Percentiles rank a stretch among this genome's conserved stretches.
Evolutionary conservation across 495 filamentous ascomycete genomes (phyloP).

Genomic region (Pyronema omphalodes): DNA sequence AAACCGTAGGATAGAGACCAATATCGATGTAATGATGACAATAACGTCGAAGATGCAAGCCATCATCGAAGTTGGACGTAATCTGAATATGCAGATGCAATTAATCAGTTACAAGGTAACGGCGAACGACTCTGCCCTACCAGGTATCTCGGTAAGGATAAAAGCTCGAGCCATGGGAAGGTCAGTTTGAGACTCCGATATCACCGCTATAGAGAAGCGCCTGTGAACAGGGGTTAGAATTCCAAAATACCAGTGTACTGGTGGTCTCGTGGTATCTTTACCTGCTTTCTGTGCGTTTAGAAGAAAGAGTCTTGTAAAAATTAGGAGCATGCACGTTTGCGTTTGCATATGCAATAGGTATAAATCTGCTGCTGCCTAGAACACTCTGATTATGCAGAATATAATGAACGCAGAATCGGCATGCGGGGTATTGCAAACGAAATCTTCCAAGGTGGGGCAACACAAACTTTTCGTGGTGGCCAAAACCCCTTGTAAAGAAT

Average conservation of each 20-base stretch:
- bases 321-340: neutral
- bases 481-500: neutral
- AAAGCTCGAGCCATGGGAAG: neutral
- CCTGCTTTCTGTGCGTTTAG: neutral
- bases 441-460: neutral
- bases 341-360: constrained; percentile 1
- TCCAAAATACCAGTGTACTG: neutral
- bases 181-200: too few relatives aligned
- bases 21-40: neutral
- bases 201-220: neutral
- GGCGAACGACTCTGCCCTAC: neutral
- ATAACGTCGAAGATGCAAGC: neutral
- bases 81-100: neutral
- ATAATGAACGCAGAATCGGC: neutral
- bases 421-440: constrained; percentile 1
- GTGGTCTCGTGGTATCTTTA: constrained; percentile 1
- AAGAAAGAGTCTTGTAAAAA: neutral
- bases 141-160: neutral
- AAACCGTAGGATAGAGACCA: neutral
- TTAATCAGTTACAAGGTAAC: too few relatives aligned
- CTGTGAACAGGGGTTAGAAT: neutral
- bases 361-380: neutral
- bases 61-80: neutral
- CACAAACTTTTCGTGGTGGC: neutral
- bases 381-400: neutral